Evolutionary conservation across 1,139 yeast species (phyloP).

Genomic region (Blastobotrys raffinosifermentans): DNA sequence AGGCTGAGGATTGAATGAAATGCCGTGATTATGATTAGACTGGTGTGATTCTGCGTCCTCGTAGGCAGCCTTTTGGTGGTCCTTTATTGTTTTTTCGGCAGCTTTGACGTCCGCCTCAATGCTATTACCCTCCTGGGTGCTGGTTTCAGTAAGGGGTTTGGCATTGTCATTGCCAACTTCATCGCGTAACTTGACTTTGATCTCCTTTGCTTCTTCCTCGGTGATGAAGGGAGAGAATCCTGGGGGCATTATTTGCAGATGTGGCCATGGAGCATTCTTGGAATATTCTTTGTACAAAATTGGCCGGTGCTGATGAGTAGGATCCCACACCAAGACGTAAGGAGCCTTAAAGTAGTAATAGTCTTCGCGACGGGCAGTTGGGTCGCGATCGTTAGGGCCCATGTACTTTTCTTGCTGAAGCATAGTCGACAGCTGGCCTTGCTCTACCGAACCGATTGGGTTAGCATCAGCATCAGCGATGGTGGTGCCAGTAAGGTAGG

Average conservation of each 20-base stretch:
- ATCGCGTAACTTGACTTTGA: background rate
- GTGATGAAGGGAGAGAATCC: slow-evolving; percentile 67
- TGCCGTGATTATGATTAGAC: background rate
- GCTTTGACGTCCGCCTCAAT: background rate
- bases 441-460: slow-evolving; percentile 16
- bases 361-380: slow-evolving; percentile 77
- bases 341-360: slow-evolving; percentile 73
- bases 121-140: background rate
- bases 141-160: background rate
- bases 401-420: slow-evolving; percentile 77
- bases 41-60: background rate
- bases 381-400: slow-evolving; percentile 88
- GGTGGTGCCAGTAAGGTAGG: slow-evolving; percentile 53
- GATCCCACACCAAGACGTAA: slow-evolving; percentile 75
- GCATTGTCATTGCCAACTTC: slow-evolving; percentile 1
- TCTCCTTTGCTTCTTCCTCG: slow-evolving; percentile 30
- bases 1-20: background rate
- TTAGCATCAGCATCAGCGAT: slow-evolving; percentile 15
- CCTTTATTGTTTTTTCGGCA: background rate
- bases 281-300: slow-evolving; percentile 79
- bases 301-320: slow-evolving; percentile 74
- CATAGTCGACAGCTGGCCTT: slow-evolving; percentile 48
- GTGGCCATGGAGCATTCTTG: slow-evolving; percentile 45
- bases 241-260: slow-evolving; percentile 29
- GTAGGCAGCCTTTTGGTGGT: background rate